These are phyloP conservation scores for Microcos paniculata DNA, from an alignment of 345 rosid species.

Conservation along the genomic window DNA sequence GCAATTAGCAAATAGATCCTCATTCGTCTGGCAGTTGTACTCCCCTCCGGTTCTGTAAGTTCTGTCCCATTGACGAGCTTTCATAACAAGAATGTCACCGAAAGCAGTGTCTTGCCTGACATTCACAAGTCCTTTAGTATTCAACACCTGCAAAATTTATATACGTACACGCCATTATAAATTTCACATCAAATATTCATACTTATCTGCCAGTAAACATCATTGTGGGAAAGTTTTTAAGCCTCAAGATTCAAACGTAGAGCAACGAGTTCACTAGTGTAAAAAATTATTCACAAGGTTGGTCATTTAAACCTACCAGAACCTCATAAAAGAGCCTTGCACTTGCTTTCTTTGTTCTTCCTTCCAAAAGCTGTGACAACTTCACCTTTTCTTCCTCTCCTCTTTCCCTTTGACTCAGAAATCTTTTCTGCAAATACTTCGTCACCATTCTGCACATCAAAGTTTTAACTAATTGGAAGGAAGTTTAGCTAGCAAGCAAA, in stretches of 20 bases:
- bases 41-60: not conserved
- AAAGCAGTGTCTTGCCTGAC: slow-evolving; percentile 62
- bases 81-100: slow-evolving; percentile 51
- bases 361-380: slow-evolving; percentile 43
- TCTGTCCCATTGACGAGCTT: slow-evolving; percentile 6
- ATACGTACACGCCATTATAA: not conserved
- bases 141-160: slow-evolving; percentile 57
- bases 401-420: slow-evolving; percentile 32
- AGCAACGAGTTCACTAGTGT: not conserved
- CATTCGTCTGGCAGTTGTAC: not conserved
- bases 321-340: slow-evolving; percentile 85
- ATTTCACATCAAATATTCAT: slow-evolving; percentile 1
- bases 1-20: not conserved
- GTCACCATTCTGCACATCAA: slow-evolving; percentile 51
- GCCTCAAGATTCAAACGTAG: not conserved
- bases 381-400: slow-evolving; percentile 51
- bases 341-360: slow-evolving; percentile 58
- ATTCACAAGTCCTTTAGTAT: slow-evolving; percentile 51
- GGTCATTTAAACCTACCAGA: slow-evolving; percentile 46
- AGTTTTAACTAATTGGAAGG: slow-evolving; percentile 15
- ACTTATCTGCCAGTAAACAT: not conserved
- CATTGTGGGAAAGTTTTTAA: too few species aligned
- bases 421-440: slow-evolving; percentile 43
- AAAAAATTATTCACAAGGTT: not conserved
- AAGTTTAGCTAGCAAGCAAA: not conserved